Evolutionary conservation across 257 asterid species (phyloP).

Genomic region (Solanum appendiculatum): DNA sequence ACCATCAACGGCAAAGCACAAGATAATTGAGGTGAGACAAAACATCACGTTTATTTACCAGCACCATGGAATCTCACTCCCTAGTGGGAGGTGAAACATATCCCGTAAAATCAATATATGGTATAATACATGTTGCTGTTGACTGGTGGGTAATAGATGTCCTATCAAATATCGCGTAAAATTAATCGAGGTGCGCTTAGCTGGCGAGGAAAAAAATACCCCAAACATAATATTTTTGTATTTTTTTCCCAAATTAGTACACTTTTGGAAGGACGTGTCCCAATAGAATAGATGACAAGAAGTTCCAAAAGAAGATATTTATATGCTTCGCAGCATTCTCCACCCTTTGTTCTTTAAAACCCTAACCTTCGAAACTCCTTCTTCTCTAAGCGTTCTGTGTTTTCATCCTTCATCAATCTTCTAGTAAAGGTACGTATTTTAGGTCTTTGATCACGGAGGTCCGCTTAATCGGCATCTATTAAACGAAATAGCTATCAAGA

Average conservation of each 20-base stretch:
- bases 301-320: neutral
- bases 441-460: neutral
- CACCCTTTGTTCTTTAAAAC: neutral
- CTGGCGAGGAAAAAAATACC: rapidly evolving
- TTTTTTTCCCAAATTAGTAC: neutral
- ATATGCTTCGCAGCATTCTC: neutral
- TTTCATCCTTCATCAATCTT: neutral
- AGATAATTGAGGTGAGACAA: neutral
- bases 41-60: neutral
- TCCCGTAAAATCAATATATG: too few relatives aligned
- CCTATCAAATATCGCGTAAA: neutral
- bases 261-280: neutral
- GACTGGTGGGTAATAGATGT: too few relatives aligned
- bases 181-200: neutral
- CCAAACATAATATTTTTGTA: neutral
- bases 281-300: neutral
- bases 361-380: neutral
- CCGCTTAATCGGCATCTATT: neutral
- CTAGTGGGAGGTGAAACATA: neutral
- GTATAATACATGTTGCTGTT: too few relatives aligned
- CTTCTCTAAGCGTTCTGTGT: neutral
- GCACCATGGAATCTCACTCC: neutral
- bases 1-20: too few relatives aligned
- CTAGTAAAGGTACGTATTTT: neutral
- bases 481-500: neutral